Evolutionary conservation across 1,284 basidiomycete genomes (phyloP), one percentile per base, ranked within the genome.

Genomic region (Hemileia vastatrix): DNA sequence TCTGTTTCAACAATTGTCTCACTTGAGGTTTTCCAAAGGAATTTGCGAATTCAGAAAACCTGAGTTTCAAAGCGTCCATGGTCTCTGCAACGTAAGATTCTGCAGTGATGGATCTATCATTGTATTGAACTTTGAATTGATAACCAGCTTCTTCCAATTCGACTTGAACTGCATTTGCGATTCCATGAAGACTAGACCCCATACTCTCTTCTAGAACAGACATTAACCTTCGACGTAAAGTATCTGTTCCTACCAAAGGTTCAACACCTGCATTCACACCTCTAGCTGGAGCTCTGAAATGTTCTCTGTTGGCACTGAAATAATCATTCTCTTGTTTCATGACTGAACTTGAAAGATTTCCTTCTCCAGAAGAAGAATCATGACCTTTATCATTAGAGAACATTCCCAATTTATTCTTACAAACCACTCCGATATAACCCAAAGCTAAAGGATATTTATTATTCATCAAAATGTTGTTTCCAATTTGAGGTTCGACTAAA

Each of bases 71-170:
- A 6, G 83, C 81, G 72, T 98, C 94, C 77, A 97, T 86, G 1
- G 91, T 92, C 78, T 97, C 94, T 15, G 94, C 93, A 55, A 97
- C 90, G 73, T 98, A 98, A 2, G 90, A 91, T 77, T 98, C 94
- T 11, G 95, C 86, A 0, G 89, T 88, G 68, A 97, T 89, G 24
- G 88, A 83, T 18, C 91, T 84, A 77, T 98, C 95, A 75, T 98
- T 98, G 81, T 98, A 98, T 76, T 96, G 91, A 0, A 98, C 93
- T 77, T 98, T 98, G 83, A 98, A 98, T 77, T 97, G 93, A 77
- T 98, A 98, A 31, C 85, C 86, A 1, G 94, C 86, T 72, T 97
- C 94, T 76, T 97, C 94, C 11, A 97, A 82, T 76, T 98, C 94
- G 43, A 94, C 83, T 72, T 95, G 92, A 3, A 97, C 94, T 1